Evolutionary conservation across 345 rosid species (phyloP).

Genomic region (Moricandia moricandioides): DNA sequence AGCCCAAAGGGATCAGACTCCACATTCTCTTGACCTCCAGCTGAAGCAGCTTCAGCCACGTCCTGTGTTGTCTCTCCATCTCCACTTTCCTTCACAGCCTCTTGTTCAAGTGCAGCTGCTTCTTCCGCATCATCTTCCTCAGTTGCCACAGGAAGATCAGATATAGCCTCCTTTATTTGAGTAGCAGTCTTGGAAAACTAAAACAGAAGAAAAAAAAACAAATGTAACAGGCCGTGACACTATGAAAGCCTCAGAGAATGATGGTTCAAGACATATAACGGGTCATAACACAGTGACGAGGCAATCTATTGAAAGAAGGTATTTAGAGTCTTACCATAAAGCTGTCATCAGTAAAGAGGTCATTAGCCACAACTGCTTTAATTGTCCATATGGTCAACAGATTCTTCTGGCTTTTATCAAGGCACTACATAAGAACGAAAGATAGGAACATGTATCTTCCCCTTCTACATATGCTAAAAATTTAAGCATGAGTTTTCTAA

Average conservation of each 20-base stretch:
- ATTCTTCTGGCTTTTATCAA: slow-evolving; percentile 70
- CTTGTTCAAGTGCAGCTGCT: slow-evolving; percentile 63
- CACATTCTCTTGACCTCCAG: slow-evolving; percentile 41
- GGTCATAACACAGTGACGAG: slow-evolving; percentile 1
- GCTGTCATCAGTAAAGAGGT: slow-evolving; percentile 92
- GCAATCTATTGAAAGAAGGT: neutral
- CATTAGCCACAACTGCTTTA: slow-evolving; percentile 85
- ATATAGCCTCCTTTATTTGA: slow-evolving; percentile 60
- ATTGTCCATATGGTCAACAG: slow-evolving; percentile 64
- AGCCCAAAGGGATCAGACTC: slow-evolving; percentile 96
- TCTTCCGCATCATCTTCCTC: slow-evolving; percentile 76
- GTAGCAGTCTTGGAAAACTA: slow-evolving; percentile 84
- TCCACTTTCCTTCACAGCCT: slow-evolving; percentile 34
- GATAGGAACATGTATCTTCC: slow-evolving; percentile 19
- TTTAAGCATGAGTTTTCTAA: slow-evolving; percentile 1
- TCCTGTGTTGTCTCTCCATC: slow-evolving; percentile 36
- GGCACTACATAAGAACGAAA: slow-evolving; percentile 47
- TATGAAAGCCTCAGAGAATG: slow-evolving; percentile 10
- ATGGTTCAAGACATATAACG: slow-evolving; percentile 15
- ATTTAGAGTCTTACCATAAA: slow-evolving; percentile 64
- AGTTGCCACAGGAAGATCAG: slow-evolving; percentile 66
- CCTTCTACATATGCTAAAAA: neutral
- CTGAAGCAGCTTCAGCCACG: slow-evolving; percentile 29
- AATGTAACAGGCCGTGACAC: neutral
- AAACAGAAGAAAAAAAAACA: neutral